Conservation (phyloP, 2,329 filamentous ascomycete genomes). For the Xylaria sp. region DNA sequence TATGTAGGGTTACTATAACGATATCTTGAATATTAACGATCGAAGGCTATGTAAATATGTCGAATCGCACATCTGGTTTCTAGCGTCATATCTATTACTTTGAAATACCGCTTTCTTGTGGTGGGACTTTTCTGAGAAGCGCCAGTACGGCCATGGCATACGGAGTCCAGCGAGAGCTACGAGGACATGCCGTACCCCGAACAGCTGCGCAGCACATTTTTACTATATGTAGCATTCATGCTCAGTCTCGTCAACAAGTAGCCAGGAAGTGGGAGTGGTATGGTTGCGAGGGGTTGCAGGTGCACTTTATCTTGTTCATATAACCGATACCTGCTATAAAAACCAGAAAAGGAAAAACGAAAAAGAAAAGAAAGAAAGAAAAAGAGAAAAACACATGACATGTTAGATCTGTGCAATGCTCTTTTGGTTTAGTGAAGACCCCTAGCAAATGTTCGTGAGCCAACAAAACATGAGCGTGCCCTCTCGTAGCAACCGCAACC, state of each 20-base stretch:
- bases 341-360: too few species aligned
- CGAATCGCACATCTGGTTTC: constrained; percentile 57
- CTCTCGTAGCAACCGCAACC: constrained; percentile 46
- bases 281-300: constrained; percentile 55
- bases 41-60: constrained; percentile 51
- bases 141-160: too few species aligned
- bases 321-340: too few species aligned
- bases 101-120: constrained; percentile 50
- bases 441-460: constrained; percentile 48
- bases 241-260: constrained; percentile 45
- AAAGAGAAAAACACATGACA: too few species aligned
- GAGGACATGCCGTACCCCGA: constrained; percentile 47
- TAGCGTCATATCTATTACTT: constrained; percentile 51
- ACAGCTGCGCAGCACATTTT: constrained; percentile 51
- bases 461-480: constrained; percentile 51
- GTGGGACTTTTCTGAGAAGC: constrained; percentile 45
- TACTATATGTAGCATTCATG: constrained; percentile 43
- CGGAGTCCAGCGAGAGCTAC: constrained; percentile 51
- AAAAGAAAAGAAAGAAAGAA: too few species aligned
- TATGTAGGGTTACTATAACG: constrained; percentile 28
- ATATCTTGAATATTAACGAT: constrained; percentile 46
- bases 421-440: constrained; percentile 56
- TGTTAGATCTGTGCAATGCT: constrained; percentile 49
- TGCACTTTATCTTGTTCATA: constrained; percentile 38
- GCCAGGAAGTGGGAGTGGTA: constrained; percentile 52